These are phyloP conservation scores for Hymenochaete sp. DNA, from an alignment of 1,284 basidiomycete species.

Conservation along the genomic window DNA sequence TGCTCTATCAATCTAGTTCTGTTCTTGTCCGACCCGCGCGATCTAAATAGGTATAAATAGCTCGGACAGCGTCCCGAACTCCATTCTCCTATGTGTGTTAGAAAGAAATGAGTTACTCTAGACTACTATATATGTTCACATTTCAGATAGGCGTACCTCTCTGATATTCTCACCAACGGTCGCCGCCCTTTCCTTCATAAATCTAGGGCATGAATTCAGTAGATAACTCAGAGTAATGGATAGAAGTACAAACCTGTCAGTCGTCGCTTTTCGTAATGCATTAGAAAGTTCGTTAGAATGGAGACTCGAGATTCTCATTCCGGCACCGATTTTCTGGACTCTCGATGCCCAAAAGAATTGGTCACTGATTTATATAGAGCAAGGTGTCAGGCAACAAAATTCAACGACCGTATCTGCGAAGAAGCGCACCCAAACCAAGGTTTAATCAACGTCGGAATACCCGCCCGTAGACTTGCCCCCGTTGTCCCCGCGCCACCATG, in stretches of 20 bases:
- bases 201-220: conserved; percentile 23
- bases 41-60: conserved; percentile 41
- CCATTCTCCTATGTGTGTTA: conserved; percentile 39
- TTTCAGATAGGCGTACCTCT: conserved; percentile 30
- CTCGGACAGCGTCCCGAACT: conserved; percentile 38
- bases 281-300: conserved; percentile 42
- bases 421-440: conserved; percentile 47
- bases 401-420: neutral
- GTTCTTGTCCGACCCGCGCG: conserved; percentile 28
- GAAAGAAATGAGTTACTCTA: neutral
- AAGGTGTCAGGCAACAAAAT: conserved; percentile 1
- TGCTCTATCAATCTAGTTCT: conserved; percentile 6
- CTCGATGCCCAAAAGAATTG: conserved; percentile 69
- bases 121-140: no score
- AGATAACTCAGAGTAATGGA: conserved; percentile 1
- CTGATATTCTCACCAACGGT: conserved; percentile 56
- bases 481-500: conserved; percentile 72
- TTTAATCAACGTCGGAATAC: conserved; percentile 69
- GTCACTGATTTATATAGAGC: conserved; percentile 34
- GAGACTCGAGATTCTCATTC: conserved; percentile 42
- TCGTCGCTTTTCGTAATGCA: conserved; percentile 48
- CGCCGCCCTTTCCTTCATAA: conserved; percentile 60
- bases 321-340: conserved; percentile 51
- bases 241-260: conserved; percentile 31
- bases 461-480: conserved; percentile 58